Evolutionary conservation across 768 basidiomycete genomes (phyloP), one percentile per base, ranked within the genome.

Genomic region (Boletus fagicola): DNA sequence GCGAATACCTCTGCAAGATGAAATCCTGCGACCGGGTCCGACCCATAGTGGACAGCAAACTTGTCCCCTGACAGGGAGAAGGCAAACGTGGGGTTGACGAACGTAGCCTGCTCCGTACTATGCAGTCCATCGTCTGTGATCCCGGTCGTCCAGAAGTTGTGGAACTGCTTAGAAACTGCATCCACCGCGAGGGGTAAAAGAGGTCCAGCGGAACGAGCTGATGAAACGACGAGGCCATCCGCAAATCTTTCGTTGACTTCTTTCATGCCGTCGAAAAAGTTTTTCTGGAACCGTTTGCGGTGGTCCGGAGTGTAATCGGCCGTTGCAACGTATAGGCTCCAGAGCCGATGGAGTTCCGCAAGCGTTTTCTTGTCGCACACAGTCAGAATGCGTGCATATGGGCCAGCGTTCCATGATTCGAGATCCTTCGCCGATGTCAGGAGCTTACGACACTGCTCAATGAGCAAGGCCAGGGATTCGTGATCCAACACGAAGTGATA

Each of bases 1-100:
- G 62, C 63, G 22, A 72, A 54, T 13, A 51, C 42, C 38, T 73
- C 69, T n/a, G 69, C 73, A 15, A 71, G 64, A 58, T 73, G 71
- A 45, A 74, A 72, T 30, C 71, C 72, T 3, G 59, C 53, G 4
- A 72, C 51, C 12, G 71, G 67, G 50, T 72, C 73, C 9, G 53
- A 59, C 18, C 65, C 73, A 47, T 69, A 74, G 39, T 71, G 73
- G 3, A 71, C 62, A 20, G 65, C 47, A 9, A 68, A 71, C 47
- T 56, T 46, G 0, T 71, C 63, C 18, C 64, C 56, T 2, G 61
- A 50, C 15, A 44, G 13, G 22, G 71, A 73, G 30, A 68, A 72
- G 1, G 58, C 62, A 12, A 72, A 73, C 11, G 71, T 74, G 1
- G 71, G 71, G 20, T 74, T 72, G 44, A 69, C 57, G 44, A 51